Evolutionary conservation across 2,329 filamentous ascomycete species (phyloP), one percentile per base, ranked within the genome.

Genomic region (Rutstroemia sydowiana): DNA sequence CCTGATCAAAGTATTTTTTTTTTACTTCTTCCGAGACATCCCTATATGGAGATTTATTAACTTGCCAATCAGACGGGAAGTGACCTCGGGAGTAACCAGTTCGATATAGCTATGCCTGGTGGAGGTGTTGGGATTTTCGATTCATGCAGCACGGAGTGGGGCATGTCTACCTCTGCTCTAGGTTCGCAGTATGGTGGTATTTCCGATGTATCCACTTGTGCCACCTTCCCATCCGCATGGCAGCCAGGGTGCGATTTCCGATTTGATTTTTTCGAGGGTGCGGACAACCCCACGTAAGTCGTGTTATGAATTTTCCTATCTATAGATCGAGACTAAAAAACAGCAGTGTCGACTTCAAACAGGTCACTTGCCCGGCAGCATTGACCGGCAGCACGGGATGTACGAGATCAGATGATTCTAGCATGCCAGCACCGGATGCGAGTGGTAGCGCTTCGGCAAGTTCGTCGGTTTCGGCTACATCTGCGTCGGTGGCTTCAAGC

Each of bases 121-220:
- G 78, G 78, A 52, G 78, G 79, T 31, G 73, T 75, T 21, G 79
- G 79, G 45, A 70, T 74, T 55, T 80, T 74, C 61, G 73, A 79
- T 54, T 77, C 71, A 30, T 81, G 77, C 64, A 69, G 66, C 0
- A 63, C 67, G 5, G 68, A 79, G 66, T 81, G 72, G 57, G 70
- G 70, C 26, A 64, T 67, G 11, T 67, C 68, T 2, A 58, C 68
- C 1, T 62, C 66, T 1, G 68, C 70, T 44, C 73, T 72, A 70
- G 75, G 74, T 16, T 62, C 65, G 6, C 68, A 70, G 56, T 77
- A 76, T 59, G 75, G 75, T 31, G 75, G 75, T 53, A 65, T 76
- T 55, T 61, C 67, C n/a, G 65, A 65, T 47, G 65, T 68, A 41
- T 64, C 66, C 23, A 62, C 70, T 13, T 77, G 75, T 64, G 63